Percentiles rank a stretch among this genome's conserved stretches.
phyloP scores from a whole-genome alignment of 208 protist genomes.

The Acanthamoeba lugdunensis region DNA sequence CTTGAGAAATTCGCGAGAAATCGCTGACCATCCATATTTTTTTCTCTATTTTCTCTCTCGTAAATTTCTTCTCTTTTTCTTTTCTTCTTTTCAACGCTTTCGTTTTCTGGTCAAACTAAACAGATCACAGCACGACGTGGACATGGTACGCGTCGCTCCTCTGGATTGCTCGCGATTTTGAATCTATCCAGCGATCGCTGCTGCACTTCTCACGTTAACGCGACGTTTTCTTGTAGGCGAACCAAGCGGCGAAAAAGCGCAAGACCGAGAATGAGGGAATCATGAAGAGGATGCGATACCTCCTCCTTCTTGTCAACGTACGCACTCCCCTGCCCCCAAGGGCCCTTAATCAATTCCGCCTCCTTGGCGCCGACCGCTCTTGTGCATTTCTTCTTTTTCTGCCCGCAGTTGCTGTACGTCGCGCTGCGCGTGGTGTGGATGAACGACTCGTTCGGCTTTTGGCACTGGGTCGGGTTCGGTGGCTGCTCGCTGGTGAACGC shows the following conservation, averaged over 20 bases:
- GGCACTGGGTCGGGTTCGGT: conserved; percentile 57
- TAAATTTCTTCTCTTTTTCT: neutral
- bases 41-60: neutral
- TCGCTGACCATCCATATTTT: neutral
- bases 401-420: neutral
- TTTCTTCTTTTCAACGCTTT: no score
- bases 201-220: neutral
- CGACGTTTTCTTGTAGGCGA: neutral
- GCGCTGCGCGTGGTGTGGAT: conserved; percentile 33
- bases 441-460: conserved; percentile 22
- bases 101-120: no score
- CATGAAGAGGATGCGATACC: conserved; percentile 53
- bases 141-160: no score
- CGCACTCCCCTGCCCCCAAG: neutral
- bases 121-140: no score
- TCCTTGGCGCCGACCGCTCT: no score
- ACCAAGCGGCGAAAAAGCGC: conserved; percentile 73
- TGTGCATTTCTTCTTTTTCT: neutral
- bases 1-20: neutral
- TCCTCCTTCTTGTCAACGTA: conserved; percentile 63
- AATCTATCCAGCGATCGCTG: neutral
- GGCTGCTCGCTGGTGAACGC: neutral
- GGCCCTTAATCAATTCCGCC: neutral
- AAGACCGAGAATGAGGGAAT: conserved; percentile 59
- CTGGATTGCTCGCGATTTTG: no score